Evolutionary conservation across 2,329 filamentous ascomycete species (phyloP), one percentile per base, ranked within the genome.

Genomic region (Arachnomyces sp.): DNA sequence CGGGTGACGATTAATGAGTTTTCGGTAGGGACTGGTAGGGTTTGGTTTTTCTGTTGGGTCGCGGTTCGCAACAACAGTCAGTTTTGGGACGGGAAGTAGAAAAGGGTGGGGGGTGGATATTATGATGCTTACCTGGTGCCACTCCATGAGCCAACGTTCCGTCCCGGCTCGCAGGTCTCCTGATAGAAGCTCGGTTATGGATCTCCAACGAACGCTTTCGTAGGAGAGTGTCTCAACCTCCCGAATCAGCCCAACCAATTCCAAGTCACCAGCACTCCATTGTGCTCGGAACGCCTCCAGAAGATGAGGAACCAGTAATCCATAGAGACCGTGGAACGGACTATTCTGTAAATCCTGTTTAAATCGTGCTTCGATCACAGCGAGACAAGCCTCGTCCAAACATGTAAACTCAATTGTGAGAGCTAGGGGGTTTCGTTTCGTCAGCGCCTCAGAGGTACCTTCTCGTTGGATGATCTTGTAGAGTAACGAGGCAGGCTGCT

Each of bases 401-500:
- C 86, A 80, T 21, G 78, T 80, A 59, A 94, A 95, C 42, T 80
- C 69, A 3, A 95, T 72, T 35, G 77, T 77, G 17, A 96, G 71
- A 12, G 82, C 54, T 13, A 67, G 54, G 9, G 21, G 21, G 16
- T 58, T 56, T 9, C 56, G 54, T n/a, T 53, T 50, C 44, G 57
- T 39, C 40, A 52, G 44, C 11, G 47, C 44, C 11, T 44, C 40
- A 12, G 46, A 42, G 33, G 35, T 40, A 11, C 49, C 40, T 28
- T 41, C 41, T 15, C 49, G 51, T 25, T 52, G 56, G 15, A 50
- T 77, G 39, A 95, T 83, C 55, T 82, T 86, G 66, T 93, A 95
- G 0, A 90, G 67, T 7, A 95, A 63, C 11, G 82, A 85, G 2
- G 86, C 82, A 0, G 90, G 86, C 52, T 95, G 86, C 48, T 83